phyloP scores from a whole-genome alignment of 2,329 filamentous ascomycete genomes.

The Plenodomus tracheiphilus region DNA sequence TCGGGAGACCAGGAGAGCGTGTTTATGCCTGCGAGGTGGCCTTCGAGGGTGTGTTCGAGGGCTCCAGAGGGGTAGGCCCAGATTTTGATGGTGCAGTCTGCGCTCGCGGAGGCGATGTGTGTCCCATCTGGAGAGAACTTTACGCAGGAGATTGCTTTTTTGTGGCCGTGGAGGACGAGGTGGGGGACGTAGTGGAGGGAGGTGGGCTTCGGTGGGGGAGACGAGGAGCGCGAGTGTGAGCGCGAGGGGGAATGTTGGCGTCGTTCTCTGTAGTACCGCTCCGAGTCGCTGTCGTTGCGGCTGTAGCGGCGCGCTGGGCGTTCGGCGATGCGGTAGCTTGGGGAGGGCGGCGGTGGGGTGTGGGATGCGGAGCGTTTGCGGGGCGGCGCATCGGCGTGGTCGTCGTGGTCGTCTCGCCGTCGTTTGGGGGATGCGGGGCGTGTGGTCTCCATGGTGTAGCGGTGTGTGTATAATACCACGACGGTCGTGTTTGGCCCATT shows the following conservation, averaged over 20 bases:
- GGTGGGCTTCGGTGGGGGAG: conserved; percentile 55
- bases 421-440: conserved; percentile 34
- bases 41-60: conserved; percentile 86
- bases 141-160: conserved; percentile 77
- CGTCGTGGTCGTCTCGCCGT: conserved; percentile 31
- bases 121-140: conserved; percentile 88
- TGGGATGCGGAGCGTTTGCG: conserved; percentile 39
- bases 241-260: conserved; percentile 11
- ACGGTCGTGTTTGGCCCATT: no score
- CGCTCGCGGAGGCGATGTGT: conserved; percentile 84
- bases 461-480: no score
- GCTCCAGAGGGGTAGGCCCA: conserved; percentile 81
- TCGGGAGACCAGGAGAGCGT: conserved; percentile 95
- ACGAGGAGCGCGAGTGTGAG: conserved; percentile 23
- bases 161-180: conserved; percentile 76
- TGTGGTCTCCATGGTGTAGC: conserved; percentile 22
- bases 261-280: conserved; percentile 30
- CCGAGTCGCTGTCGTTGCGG: conserved; percentile 38
- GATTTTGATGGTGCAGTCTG: conserved; percentile 87
- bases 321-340: conserved; percentile 36
- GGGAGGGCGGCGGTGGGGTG: conserved; percentile 30
- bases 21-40: conserved; percentile 89
- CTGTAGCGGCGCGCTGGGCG: conserved; percentile 42
- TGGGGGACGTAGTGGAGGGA: conserved; percentile 69
- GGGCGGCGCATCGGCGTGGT: conserved; percentile 31